Evolutionary conservation across 305 asterid genomes (phyloP), one percentile per base, ranked within the genome.

Genomic region (Rubia tinctorum): DNA sequence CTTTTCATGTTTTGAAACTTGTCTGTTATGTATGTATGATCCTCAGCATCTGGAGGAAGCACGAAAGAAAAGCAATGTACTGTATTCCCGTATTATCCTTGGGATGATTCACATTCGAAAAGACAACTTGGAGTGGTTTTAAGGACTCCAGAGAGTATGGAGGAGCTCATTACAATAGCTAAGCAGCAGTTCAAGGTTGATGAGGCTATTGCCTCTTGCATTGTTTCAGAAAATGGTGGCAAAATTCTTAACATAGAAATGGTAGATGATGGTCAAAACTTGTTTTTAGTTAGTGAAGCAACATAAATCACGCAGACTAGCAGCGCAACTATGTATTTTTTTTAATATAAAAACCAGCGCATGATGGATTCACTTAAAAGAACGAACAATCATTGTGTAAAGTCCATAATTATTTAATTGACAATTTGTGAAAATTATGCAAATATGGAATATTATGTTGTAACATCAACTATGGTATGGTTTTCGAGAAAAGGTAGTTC

Each of bases 201-300:
- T 43, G 61, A 40, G 18, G 23, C 62, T 42, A 44, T 23, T 25
- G 55, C 71, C 42, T 77, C 81, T 68, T 68, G 73, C 62, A 66
- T 86, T 65, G 63, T 84, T 59, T 82, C 84, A 59, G 86, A 80
- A 68, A 68, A 76, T 53, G 84, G 86, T 22, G 86, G 82, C 75
- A 82, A 74, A 72, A 81, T 84, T 78, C 73, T 78, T 75, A 84
- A 82, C 53, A 61, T 69, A 17, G 66, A 71, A 66, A 55, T 79
- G 78, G 81, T 84, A 18, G 66, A 60, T 49, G 79, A 79, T 75
- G 49, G 75, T 47, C 81, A 86, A 66, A 78, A 73, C 55, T 76
- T 84, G 72, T 84, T 76, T 77, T 45, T 83, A 60, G 81, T 68
- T 37, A 67, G 75, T 42, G 83, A 79, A 76, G n/a, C 42, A 68